Conservation (phyloP, 352 stramenopile genomes). For the Globisporangium cystogenes region DNA sequence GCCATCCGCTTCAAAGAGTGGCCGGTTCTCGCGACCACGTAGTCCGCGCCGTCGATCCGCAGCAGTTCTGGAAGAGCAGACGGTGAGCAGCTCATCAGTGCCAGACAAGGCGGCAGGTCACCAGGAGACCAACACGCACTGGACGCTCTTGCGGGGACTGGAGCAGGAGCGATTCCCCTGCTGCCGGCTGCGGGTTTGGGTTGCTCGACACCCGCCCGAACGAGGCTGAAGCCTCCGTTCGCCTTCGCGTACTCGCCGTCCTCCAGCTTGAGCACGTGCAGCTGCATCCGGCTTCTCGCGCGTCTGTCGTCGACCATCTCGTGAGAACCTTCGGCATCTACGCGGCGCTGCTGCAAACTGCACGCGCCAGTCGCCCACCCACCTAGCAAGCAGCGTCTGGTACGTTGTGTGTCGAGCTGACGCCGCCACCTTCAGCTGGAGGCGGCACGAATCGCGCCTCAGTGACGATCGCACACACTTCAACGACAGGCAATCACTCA, state of each 20-base stretch:
- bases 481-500: too few relatives aligned
- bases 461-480: too few relatives aligned
- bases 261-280: conserved; percentile 48
- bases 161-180: background rate
- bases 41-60: conserved; percentile 38
- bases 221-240: conserved; percentile 65
- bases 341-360: too few relatives aligned
- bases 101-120: too few relatives aligned
- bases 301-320: conserved; percentile 10
- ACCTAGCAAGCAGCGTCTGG: background rate
- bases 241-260: conserved; percentile 73
- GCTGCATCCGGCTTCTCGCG: conserved; percentile 36
- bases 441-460: too few relatives aligned
- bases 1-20: conserved; percentile 38
- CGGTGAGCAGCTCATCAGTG: too few relatives aligned
- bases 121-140: conserved; percentile 1
- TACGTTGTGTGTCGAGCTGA: conserved; percentile 2
- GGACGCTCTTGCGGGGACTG: background rate
- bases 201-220: conserved; percentile 47
- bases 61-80: conserved; percentile 25
- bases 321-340: too few relatives aligned
- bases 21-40: conserved; percentile 32
- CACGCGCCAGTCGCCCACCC: too few relatives aligned
- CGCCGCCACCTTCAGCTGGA: conserved; percentile 23
- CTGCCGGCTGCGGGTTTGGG: conserved; percentile 5